Evolutionary conservation across 768 basidiomycete genomes (phyloP).

Genomic region (Mycena haematopus): DNA sequence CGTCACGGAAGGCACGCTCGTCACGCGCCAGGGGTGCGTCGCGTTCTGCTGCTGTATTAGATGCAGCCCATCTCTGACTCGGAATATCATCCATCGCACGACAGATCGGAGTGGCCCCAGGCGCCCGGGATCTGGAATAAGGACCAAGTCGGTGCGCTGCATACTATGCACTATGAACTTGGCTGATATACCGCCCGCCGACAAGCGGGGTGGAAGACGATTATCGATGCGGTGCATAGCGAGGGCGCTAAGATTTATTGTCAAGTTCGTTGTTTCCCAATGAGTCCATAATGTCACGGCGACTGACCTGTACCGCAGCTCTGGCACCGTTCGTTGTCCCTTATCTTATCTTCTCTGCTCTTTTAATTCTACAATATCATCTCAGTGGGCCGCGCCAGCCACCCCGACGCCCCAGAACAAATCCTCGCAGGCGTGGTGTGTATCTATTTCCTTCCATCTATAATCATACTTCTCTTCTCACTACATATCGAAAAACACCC

Average conservation of each 20-base stretch:
- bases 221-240: conserved; percentile 52
- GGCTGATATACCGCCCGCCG: not conserved
- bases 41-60: not conserved
- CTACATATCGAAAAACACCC: not conserved
- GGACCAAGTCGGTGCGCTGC: conserved; percentile 40
- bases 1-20: not conserved
- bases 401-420: conserved; percentile 39
- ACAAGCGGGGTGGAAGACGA: conserved; percentile 47
- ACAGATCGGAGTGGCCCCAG: conserved; percentile 8
- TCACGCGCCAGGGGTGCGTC: conserved; percentile 4
- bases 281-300: not conserved
- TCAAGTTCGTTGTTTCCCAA: conserved; percentile 6
- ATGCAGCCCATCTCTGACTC: no score
- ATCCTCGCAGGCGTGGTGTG: conserved; percentile 44
- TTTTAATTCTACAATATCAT: not conserved
- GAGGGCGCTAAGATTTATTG: conserved; percentile 49
- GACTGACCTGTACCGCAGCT: conserved; percentile 2
- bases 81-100: no score
- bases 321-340: not conserved
- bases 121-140: conserved; percentile 52
- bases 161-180: not conserved
- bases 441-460: conserved; percentile 17
- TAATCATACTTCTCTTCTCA: not conserved
- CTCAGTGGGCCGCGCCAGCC: conserved; percentile 8
- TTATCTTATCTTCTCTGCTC: not conserved